Percentiles rank a stretch among this genome's conserved stretches.
Conservation (phyloP, 768 basidiomycete genomes). For the Mycena filopes region DNA sequence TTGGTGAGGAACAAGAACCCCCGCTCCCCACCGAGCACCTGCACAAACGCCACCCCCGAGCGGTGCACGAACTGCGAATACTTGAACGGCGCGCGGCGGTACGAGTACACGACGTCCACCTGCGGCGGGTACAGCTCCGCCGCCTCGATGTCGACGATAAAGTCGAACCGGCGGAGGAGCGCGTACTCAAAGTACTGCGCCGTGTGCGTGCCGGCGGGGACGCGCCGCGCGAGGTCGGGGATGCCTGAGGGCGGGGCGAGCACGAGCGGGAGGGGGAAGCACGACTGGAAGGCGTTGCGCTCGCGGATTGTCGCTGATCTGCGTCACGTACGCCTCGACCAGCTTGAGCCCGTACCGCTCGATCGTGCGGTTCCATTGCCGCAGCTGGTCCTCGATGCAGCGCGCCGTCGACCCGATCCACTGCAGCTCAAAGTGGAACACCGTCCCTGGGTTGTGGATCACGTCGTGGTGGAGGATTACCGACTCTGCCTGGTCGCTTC, state of each 20-base stretch:
- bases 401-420: constrained; percentile 97
- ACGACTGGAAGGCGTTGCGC: constrained; percentile 92
- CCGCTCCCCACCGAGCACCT: constrained; percentile 80
- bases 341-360: constrained; percentile 92
- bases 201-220: constrained; percentile 74
- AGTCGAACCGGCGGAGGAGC: constrained; percentile 79
- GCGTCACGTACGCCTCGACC: constrained; percentile 92
- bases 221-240: constrained; percentile 70
- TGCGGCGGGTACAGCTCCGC: constrained; percentile 79
- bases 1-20: constrained; percentile 94
- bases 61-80: constrained; percentile 95
- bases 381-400: constrained; percentile 88
- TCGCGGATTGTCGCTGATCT: constrained; percentile 88
- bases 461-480: constrained; percentile 94
- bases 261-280: constrained; percentile 85
- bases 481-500: constrained; percentile 88
- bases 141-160: constrained; percentile 88
- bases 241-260: constrained; percentile 78
- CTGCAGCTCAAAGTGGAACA: constrained; percentile 96
- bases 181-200: constrained; percentile 85
- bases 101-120: constrained; percentile 89
- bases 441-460: constrained; percentile 93
- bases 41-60: constrained; percentile 89
- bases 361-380: constrained; percentile 82
- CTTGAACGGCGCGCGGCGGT: constrained; percentile 79